phyloP scores from a whole-genome alignment of 192 early-diverging fungal genomes.

The Dissophora globulifera region DNA sequence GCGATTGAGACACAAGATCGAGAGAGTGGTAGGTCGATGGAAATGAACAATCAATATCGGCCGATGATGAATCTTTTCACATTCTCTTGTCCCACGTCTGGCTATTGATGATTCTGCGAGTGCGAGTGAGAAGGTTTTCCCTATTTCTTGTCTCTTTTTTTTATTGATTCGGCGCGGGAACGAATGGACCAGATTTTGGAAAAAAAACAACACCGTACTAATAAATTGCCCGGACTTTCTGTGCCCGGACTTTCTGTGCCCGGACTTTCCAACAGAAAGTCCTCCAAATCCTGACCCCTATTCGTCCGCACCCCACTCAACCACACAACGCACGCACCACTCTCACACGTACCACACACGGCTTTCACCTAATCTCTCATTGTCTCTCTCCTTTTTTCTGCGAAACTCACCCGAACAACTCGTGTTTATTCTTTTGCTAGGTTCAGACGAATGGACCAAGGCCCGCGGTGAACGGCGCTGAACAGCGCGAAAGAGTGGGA shows the following conservation, averaged over 20 bases:
- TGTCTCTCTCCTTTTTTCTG: neutral
- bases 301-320: too few species aligned
- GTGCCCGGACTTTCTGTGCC: too few species aligned
- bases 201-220: too few species aligned
- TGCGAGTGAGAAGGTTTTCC: neutral
- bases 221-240: too few species aligned
- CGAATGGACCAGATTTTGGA: too few species aligned
- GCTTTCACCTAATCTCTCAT: neutral
- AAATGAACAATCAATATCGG: neutral
- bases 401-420: neutral
- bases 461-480: constrained; percentile 31
- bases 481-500: too few species aligned
- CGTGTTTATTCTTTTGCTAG: constrained; percentile 10
- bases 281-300: too few species aligned
- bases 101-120: neutral
- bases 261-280: too few species aligned
- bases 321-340: too few species aligned
- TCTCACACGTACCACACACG: too few species aligned
- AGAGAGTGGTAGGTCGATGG: constrained; percentile 21
- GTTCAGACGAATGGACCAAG: constrained; percentile 41
- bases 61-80: neutral
- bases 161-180: neutral
- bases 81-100: neutral
- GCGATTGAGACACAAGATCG: constrained; percentile 22
- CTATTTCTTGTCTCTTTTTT: neutral